Evolutionary conservation across 208 protist species (phyloP).

Genomic region (Leishmania aethiopica): DNA sequence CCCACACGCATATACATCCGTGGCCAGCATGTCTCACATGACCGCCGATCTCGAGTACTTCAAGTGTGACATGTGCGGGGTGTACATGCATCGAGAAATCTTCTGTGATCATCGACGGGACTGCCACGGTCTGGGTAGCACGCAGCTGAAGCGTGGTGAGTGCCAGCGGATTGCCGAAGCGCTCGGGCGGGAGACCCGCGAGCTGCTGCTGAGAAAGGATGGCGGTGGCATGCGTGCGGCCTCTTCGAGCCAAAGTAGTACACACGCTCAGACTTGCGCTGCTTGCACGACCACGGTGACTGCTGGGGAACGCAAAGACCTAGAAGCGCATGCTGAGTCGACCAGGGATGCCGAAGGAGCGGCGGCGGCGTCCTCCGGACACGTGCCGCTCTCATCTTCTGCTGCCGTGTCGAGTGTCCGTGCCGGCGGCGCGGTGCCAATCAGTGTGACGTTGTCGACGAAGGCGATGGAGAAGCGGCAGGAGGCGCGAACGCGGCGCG

Average conservation of each 20-base stretch:
- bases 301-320: background rate
- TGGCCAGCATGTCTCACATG: constrained; percentile 48
- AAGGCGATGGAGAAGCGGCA: constrained; percentile 34
- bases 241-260: background rate
- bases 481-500: constrained; percentile 45
- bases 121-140: constrained; percentile 58
- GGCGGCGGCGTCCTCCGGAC: background rate
- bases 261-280: background rate
- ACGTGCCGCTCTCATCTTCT: background rate
- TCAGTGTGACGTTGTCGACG: constrained; percentile 10
- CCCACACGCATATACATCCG: constrained; percentile 2
- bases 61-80: constrained; percentile 76
- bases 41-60: constrained; percentile 79
- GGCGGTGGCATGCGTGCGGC: background rate
- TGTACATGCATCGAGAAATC: constrained; percentile 77
- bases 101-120: constrained; percentile 77
- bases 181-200: constrained; percentile 38
- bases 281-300: background rate
- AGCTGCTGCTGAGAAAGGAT: constrained; percentile 22
- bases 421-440: background rate
- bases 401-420: background rate
- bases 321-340: background rate
- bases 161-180: constrained; percentile 38
- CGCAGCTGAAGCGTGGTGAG: constrained; percentile 53
- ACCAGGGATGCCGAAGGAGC: background rate